Evolutionary conservation across 139 green algal genomes (phyloP), one percentile per base, ranked within the genome.

Genomic region (Picochlorum costavermella): DNA sequence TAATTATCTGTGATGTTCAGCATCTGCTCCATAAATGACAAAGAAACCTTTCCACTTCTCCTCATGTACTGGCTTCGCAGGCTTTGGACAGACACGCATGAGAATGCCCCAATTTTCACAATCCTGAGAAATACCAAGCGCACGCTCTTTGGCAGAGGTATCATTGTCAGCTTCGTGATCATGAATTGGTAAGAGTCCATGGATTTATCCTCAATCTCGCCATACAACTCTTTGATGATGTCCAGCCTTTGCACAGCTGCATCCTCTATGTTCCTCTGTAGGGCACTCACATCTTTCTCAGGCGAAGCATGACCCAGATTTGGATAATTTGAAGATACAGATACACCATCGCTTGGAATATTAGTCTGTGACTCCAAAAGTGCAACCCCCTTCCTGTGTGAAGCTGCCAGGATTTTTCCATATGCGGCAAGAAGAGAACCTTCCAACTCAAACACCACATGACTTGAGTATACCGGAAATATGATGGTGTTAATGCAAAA

Each of bases 151-250:
- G 45, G 45, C 16, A 50, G 45, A 23, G 45, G 45, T 50, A 50
- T 50, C 45, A 50, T 50, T 50, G 45, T 50, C 45, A 50, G 45
- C 45, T n/a, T 50, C 45, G 45, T 50, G 13, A 50, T 50, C 45
- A 50, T n/a, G 45, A 50, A 50, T 50, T 50, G 45, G 45, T 50
- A n/a, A 23, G 45, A 50, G 16, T 50, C 45, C 45, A 50, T 17
- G 13, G 45, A 17, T 23, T 50, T 50, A n/a, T 50, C 16, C 16
- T 50, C 45, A 50, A 50, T 50, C 45, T 50, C 45, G 16, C 45
- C 45, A 50, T 50, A 50, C 45, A 50, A 50, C 16, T 50, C 45
- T n/a, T 50, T n/a, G 16, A 50, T 50, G 45, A 50, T 50, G 45
- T 17, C 45, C 45, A 50, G 45, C 45, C 45, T 50, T 50, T 50